phyloP scores from a whole-genome alignment of 148 eudicot species.

The Vaccinium darrowii region DNA sequence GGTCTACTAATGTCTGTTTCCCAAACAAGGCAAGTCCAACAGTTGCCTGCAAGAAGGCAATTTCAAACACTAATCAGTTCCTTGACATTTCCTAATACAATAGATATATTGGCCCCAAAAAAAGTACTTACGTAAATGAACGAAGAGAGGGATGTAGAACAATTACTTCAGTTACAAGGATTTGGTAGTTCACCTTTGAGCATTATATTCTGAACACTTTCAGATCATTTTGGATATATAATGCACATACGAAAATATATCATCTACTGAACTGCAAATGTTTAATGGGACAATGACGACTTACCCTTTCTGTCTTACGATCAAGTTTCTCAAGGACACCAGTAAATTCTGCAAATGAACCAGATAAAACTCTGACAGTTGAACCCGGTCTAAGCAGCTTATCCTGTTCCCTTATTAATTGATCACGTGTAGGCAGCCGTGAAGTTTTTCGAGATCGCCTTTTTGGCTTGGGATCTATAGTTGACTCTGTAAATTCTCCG shows the following conservation, averaged over 20 bases:
- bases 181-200: not conserved
- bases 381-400: conserved; percentile 56
- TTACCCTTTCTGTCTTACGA: conserved; percentile 59
- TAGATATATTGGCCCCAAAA: not conserved
- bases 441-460: conserved; percentile 40
- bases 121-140: not conserved
- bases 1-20: conserved; percentile 80
- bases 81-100: not conserved
- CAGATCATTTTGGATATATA: not conserved
- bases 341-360: conserved; percentile 80
- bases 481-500: conserved; percentile 24
- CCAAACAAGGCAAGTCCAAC: conserved; percentile 86
- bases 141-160: not conserved
- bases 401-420: conserved; percentile 25
- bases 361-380: conserved; percentile 70
- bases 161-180: not conserved
- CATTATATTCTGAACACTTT: not conserved
- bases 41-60: conserved; percentile 60
- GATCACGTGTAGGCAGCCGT: conserved; percentile 22
- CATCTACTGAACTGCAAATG: not conserved
- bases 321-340: conserved; percentile 81
- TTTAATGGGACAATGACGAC: not conserved
- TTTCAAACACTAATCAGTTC: not conserved
- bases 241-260: not conserved
- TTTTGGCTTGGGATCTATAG: conserved; percentile 35